Evolutionary conservation across 2,329 filamentous ascomycete species (phyloP), one percentile per base, ranked within the genome.

Genomic region (Cladosporium sp.): DNA sequence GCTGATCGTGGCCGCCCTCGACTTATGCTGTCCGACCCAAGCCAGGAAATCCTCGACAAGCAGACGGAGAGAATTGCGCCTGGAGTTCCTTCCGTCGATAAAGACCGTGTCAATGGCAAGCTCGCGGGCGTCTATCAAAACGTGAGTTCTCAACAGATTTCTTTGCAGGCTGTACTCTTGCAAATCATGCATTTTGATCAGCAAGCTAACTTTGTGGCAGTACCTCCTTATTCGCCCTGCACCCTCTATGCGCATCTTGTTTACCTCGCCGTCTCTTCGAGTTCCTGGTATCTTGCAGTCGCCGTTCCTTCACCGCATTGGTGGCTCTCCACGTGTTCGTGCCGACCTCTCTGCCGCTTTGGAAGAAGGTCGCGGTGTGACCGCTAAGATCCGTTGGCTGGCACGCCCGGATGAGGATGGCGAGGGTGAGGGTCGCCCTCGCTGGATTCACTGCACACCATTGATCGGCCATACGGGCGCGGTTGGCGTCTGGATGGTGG

Each of bases 381-480:
- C 86, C 1, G 85, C 85, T 3, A 88, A 88, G 62, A 79, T 91
- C 12, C 79, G 80, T 47, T 91, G 86, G 87, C 69, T 88, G 1
- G 76, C 73, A 40, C 71, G 73, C 20, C 56, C 70, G 1, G 64
- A 68, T 51, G 64, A 64, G 41, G 60, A 63, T 27, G 63, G 62
- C 7, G 65, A 68, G 48, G 76, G 74, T 34, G 73, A 80, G 45
- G 86, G 85, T 0, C 76, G 84, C 15, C 77, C 79, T 43, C 77
- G 85, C 39, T 90, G 86, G 86, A 85, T 90, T 36, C 86, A 90
- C 64, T 87, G 85, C 62, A 90, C 86, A 18, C 86, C 87, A 2
- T 70, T 90, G 3, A 68, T 87, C 3, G 85, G 85, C 2, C 76
- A 76, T 37, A 83, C 83, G 55, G 83, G 84, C 1, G 73, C 79